Conservation (phyloP, 2,329 filamentous ascomycete genomes). For the Geoglossum cookeanum region DNA sequence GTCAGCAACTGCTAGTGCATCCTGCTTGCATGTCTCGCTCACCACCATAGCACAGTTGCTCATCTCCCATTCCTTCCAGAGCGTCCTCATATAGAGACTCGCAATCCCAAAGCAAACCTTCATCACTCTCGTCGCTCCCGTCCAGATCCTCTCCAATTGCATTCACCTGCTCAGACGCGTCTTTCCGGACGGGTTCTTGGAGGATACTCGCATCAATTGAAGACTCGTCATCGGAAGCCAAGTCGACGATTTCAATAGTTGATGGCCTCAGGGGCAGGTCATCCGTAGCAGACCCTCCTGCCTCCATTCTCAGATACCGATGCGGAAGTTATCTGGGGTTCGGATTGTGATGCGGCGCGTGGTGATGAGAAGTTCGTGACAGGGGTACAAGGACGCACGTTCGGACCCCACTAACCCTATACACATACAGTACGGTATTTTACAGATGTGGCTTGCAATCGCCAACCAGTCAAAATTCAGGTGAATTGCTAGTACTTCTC, state of each 20-base stretch:
- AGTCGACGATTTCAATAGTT: neutral
- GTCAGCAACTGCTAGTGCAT: neutral
- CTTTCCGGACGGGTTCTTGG: neutral
- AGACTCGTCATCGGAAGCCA: neutral
- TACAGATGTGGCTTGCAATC: too few relatives aligned
- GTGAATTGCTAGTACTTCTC: too few relatives aligned
- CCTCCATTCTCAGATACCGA: neutral
- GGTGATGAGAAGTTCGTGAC: neutral
- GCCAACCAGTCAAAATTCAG: too few relatives aligned
- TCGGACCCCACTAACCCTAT: neutral
- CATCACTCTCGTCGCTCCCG: conserved; percentile 10
- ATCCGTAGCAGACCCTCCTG: neutral
- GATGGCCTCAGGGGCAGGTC: neutral
- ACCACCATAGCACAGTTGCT: conserved; percentile 30
- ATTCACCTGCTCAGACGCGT: neutral
- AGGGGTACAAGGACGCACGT: neutral
- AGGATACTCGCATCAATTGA: neutral
- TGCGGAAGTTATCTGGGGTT: neutral
- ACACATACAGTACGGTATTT: too few relatives aligned
- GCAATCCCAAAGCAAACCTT: conserved; percentile 32
- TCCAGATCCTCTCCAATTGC: neutral
- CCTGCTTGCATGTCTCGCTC: conserved; percentile 11
- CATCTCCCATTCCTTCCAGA: conserved; percentile 37
- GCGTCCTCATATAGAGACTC: conserved; percentile 45
- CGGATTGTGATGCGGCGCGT: neutral